Conservation (phyloP, 2,329 filamentous ascomycete genomes). For the Decorospora gaudefroyi region DNA sequence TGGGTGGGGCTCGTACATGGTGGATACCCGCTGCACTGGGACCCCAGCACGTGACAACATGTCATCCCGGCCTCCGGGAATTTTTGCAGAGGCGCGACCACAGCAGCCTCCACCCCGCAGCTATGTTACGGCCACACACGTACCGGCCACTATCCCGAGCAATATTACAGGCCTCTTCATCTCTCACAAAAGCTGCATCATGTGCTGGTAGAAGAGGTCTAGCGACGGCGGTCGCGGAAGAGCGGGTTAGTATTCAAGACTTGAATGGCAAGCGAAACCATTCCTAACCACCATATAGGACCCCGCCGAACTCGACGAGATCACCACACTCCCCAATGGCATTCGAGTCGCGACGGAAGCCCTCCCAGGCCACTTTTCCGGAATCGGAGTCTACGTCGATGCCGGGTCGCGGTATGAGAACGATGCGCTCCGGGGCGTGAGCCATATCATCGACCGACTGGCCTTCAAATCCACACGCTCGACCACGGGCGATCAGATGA, state of each 20-base stretch:
- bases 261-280: conserved; percentile 7
- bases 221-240: conserved; percentile 41
- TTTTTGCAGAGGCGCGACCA: conserved; percentile 16
- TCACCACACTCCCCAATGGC: conserved; percentile 90
- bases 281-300: conserved; percentile 59
- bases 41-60: conserved; percentile 11
- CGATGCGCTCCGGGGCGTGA: conserved; percentile 79
- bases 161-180: conserved; percentile 27
- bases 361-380: conserved; percentile 90
- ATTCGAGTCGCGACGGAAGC: conserved; percentile 93
- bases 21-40: conserved; percentile 6
- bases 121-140: conserved; percentile 41
- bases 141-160: conserved; percentile 37
- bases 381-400: conserved; percentile 93
- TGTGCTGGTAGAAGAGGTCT: conserved; percentile 33
- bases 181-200: conserved; percentile 23
- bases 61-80: conserved; percentile 12
- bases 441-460: conserved; percentile 92
- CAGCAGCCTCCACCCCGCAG: conserved; percentile 9
- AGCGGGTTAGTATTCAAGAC: conserved; percentile 35
- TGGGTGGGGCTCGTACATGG: conserved; percentile 10
- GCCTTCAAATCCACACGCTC: conserved; percentile 86
- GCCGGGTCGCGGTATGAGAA: conserved; percentile 94
- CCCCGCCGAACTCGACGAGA: conserved; percentile 80
- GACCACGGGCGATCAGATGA: conserved; percentile 78